phyloP scores from a whole-genome alignment of 106 monocot genomes.

The Acanthochlamys bracteata region DNA sequence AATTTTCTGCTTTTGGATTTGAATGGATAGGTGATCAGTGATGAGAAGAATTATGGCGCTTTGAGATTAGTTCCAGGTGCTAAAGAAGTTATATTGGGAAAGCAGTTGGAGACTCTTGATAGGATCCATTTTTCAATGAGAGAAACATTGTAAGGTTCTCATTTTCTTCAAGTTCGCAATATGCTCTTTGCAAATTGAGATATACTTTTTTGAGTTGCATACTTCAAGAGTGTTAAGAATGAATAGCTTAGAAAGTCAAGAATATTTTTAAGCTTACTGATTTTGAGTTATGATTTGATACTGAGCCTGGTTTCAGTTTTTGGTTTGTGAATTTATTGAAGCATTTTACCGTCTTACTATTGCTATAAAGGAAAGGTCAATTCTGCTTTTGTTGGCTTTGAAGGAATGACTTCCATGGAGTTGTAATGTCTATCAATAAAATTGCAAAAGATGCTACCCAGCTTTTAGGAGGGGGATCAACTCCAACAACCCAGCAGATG shows the following conservation, averaged over 20 bases:
- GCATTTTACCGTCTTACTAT: too few relatives aligned
- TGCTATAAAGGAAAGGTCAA: too few relatives aligned
- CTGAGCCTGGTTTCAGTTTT: too few relatives aligned
- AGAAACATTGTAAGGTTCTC: constrained; percentile 47
- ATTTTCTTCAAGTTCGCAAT: neutral
- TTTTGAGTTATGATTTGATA: too few relatives aligned
- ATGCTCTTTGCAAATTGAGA: too few relatives aligned
- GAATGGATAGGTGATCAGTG: constrained; percentile 34
- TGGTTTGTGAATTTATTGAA: too few relatives aligned
- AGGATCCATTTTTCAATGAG: constrained; percentile 39
- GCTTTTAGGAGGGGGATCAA: constrained; percentile 35
- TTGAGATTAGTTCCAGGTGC: constrained; percentile 37
- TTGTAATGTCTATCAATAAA: constrained; percentile 43
- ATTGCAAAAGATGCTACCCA: constrained; percentile 46
- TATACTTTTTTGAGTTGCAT: too few relatives aligned
- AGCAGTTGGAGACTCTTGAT: constrained; percentile 61
- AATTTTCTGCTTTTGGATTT: constrained; percentile 3
- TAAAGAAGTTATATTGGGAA: constrained; percentile 50
- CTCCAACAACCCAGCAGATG: constrained; percentile 34
- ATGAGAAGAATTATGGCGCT: constrained; percentile 55
- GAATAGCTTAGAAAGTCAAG: too few relatives aligned
- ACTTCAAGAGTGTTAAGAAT: too few relatives aligned
- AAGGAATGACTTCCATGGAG: constrained; percentile 44
- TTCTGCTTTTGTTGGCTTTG: too few relatives aligned
- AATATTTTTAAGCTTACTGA: too few relatives aligned